Base-by-base conservation (phyloP, 2,329 filamentous ascomycete species). In the Pseudogymnoascus sp. region DNA sequence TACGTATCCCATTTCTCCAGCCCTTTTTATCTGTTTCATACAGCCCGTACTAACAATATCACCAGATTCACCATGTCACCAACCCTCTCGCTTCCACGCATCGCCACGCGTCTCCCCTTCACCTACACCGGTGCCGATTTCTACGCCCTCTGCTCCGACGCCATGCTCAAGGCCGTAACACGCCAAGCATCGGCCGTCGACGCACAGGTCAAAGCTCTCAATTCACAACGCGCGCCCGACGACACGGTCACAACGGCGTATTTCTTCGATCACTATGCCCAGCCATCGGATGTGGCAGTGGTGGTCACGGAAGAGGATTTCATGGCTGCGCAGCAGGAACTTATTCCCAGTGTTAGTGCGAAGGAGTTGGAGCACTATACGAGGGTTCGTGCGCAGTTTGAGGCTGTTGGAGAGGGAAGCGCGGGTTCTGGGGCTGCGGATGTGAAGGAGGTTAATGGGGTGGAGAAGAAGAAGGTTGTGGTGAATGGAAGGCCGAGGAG, bases 161-260 rank as follows among this genome's bases (percentile, higher is more conserved):
- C 94, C 59, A 99, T 99, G 94, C 87, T 99, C 67, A 97, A 99
- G 74, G 94, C 94, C 18, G 93, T 99, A 62, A 99, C 94, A 2
- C 86, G 94, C 4, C 90, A 95, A 71, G 92, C 94, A 2, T 83
- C 85, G 1, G 80, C 84, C 1, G 92, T 97, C 2, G 94, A 99
- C 72, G 80, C 84, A 58, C 94, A 94, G 74, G 89, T 99, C 66
- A 82, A 82, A 20, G 79, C 81, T 4, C 79, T 96, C 72, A 90
- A 90, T 68, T 73, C 76, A 2, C 74, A 5, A 63, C 59, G 78
- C 73, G 20, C 4, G 83, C 47, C 43, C 5, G 63, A 67, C 5
- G 68, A 67, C 62, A 68, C 68, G 36, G 69, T 97, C 65, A 89
- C 89, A 1, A 95, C 93, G 1, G 93, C 92, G 0, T 92, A 94